Percentiles rank a stretch among this genome's conserved stretches.
Evolutionary conservation across 768 basidiomycete genomes (phyloP).

Genomic region (Daedaleopsis sinensis): DNA sequence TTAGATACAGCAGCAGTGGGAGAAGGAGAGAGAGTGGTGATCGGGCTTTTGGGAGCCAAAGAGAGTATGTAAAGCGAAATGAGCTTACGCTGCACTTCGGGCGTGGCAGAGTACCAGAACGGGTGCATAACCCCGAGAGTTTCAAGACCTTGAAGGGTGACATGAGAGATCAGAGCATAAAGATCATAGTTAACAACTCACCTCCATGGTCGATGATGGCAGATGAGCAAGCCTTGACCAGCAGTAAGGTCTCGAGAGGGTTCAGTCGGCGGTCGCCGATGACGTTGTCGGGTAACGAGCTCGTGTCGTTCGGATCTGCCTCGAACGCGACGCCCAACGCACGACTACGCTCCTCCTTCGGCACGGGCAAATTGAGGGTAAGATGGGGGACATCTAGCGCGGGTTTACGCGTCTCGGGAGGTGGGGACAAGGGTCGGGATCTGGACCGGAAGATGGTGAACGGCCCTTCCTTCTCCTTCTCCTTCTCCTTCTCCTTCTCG

Average conservation of each 20-base stretch:
- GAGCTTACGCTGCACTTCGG: constrained; percentile 65
- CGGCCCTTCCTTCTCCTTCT: constrained; percentile 31
- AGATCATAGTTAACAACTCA: constrained; percentile 22
- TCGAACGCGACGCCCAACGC: constrained; percentile 63
- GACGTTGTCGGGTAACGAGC: constrained; percentile 51
- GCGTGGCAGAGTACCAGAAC: constrained; percentile 79
- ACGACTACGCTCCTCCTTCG: constrained; percentile 50
- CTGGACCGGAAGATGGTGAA: constrained; percentile 56
- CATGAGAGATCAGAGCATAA: constrained; percentile 6
- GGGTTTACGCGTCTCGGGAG: constrained; percentile 36
- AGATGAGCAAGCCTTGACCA: constrained; percentile 71
- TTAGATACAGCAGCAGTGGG: constrained; percentile 47
- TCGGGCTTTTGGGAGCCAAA: constrained; percentile 48
- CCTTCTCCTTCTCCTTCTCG: constrained; percentile 41
- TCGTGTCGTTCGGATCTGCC: constrained; percentile 51
- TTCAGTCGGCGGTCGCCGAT: constrained; percentile 62
- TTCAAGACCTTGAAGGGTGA: constrained; percentile 60
- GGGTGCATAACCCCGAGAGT: constrained; percentile 85
- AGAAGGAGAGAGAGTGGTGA: constrained; percentile 54
- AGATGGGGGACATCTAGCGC: constrained; percentile 50
- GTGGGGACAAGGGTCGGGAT: constrained; percentile 42
- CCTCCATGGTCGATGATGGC: constrained; percentile 67
- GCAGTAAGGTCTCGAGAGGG: constrained; percentile 61
- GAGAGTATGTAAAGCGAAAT: constrained; percentile 76
- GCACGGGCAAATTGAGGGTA: constrained; percentile 61